Base-by-base conservation (phyloP, 208 protist species). In the Lotmaria passim region DNA sequence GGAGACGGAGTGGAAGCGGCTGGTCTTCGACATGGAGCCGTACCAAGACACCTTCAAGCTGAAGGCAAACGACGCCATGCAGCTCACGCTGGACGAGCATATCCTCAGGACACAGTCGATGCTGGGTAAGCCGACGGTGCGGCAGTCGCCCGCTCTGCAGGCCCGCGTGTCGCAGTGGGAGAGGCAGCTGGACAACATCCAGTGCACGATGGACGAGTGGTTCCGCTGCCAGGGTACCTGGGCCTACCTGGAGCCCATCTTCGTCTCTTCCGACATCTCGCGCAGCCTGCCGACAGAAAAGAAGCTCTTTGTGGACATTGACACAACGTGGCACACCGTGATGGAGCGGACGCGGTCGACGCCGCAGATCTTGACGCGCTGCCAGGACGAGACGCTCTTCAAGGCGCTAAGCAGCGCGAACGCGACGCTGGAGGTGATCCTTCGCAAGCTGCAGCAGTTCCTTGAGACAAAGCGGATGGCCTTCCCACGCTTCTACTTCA, bases 401-500 rank as follows among this genome's bases (percentile, higher is more conserved):
- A 83, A 90, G 38, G 93, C 83, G 10, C 95, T 99, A 36, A 75
- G 84, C 41, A 90, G 95, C 41, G 92, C 85, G 55, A 98, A 98
- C 78, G 79, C 95, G 33, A 90, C 95, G 19, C 82, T 99, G 6
- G 98, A 99, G 34, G 78, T 92, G 30, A 97, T 99, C 52, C 91
- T 99, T 50, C 96, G 97, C 61, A 98, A 98, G 66, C 87, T 99
- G 58, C 97, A 99, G 68, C 91, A 98, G 83, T 99, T 99, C 78
- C 86, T 99, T 1, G 98, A 99, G 76, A 98, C 98, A 39, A 99
- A 99, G 87, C 87, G 98, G 23, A 95, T 97, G 84, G 86, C 86
- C 30, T 98, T 99, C 76, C 96, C 97, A 10, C 87, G 98, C 59
- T 99, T 99, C 83, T 99, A 98, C 78, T 99, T 99, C 74, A 95